Base-by-base conservation (phyloP, 352 stramenopile genomes). In the Globisporangium polare region DNA sequence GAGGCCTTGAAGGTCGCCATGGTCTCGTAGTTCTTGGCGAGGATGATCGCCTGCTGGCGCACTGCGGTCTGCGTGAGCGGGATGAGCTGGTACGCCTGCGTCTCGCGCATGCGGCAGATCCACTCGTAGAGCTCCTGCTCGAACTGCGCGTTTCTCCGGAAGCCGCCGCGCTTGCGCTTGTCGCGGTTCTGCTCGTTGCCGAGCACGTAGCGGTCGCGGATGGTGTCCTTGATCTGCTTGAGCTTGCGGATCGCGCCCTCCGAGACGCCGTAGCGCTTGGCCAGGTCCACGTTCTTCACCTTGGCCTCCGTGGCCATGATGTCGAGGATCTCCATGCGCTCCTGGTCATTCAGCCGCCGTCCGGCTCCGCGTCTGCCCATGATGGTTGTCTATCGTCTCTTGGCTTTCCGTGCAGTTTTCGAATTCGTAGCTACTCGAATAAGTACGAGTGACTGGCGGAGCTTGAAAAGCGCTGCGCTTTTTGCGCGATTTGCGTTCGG, bases 311-410 rank as follows among this genome's bases (percentile, higher is more conserved):
- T 77, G 57, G 86, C 75, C 41, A 92, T 73, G 58, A 88, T 86
- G 59, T 92, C 80, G 54, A 95, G 73, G 63, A 95, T 95, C 69
- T 95, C 84, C 84, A 95, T 95, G 70, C 86, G 86, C 72, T 95
- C 78, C 68, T 95, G 85, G 79, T 95, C 86, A 64, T 90, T 95
- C 63, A 95, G 72, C 2, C 86, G 84, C 33, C 84, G 78, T 54
- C 86, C 86, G 15, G 85, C 83, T 5, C 86, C 86, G 62, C 86
- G 80, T 72, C 63, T 74, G 63, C 85, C 85, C 85, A 92, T 94
- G 33, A 9, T 62, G 43, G n/a, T 18, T 20, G 22, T 41, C 45
- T 52, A 12, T 52, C 9, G n/a, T n/a, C n/a, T n/a, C n/a, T n/a
- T n/a, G n/a, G n/a, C 18, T 58, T 24, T 53, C 22, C 43, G 18